Conservation (phyloP, 805 yeast genomes). For the Saccharomycopsis amapae region DNA sequence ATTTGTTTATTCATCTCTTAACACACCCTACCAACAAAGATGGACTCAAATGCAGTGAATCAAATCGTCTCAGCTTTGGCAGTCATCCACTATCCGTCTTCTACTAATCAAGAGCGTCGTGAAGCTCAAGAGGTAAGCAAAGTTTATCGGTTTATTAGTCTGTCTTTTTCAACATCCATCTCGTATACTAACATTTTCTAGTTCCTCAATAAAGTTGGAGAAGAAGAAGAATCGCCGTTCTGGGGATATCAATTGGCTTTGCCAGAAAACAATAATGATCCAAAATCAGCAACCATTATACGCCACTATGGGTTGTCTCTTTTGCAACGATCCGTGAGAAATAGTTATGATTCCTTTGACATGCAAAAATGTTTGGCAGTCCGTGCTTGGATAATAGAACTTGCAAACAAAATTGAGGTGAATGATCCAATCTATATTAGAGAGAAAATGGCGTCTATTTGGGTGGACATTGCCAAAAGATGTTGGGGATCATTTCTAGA, state of each 20-base stretch:
- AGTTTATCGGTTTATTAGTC: background rate
- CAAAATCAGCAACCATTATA: slow-evolving; percentile 47
- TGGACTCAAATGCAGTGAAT: slow-evolving; percentile 61
- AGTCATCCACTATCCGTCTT: slow-evolving; percentile 59
- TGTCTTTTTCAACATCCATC: background rate
- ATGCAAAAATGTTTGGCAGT: slow-evolving; percentile 55
- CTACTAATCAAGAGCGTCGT: slow-evolving; percentile 50
- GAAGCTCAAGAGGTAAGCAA: slow-evolving; percentile 41
- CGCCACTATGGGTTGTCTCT: slow-evolving; percentile 87
- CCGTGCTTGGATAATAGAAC: slow-evolving; percentile 78
- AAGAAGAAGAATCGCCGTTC: slow-evolving; percentile 74
- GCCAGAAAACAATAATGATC: slow-evolving; percentile 33
- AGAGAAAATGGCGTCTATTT: slow-evolving; percentile 81
- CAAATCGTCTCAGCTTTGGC: slow-evolving; percentile 77
- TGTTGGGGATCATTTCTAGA: slow-evolving; percentile 78
- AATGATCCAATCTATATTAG: slow-evolving; percentile 83
- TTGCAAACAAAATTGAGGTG: slow-evolving; percentile 51
- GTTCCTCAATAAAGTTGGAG: slow-evolving; percentile 70
- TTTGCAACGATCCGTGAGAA: slow-evolving; percentile 62
- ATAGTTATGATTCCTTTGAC: slow-evolving; percentile 48
- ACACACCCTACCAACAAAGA: slow-evolving; percentile 27
- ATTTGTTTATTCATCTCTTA: no score
- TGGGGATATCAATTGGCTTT: slow-evolving; percentile 85
- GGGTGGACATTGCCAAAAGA: slow-evolving; percentile 89
- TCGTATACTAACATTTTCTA: slow-evolving; percentile 12